phyloP scores from a whole-genome alignment of 2,329 filamentous ascomycete species.

The Pseudogymnoascus sp. region DNA sequence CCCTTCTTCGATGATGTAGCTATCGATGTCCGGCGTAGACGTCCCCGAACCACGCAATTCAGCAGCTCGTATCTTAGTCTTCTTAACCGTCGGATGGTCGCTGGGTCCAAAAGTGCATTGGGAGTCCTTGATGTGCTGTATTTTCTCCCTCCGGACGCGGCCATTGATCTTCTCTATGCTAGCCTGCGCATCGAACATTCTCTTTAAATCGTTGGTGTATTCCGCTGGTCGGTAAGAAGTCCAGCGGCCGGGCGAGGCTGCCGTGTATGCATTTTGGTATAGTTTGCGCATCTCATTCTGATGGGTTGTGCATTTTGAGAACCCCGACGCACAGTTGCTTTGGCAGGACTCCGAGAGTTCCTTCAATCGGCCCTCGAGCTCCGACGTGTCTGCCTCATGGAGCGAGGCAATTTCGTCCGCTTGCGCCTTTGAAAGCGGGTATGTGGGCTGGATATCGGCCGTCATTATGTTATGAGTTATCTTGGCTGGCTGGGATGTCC shows the following conservation, averaged over 20 bases:
- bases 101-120: not conserved
- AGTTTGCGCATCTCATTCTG: constrained; percentile 4
- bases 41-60: not conserved
- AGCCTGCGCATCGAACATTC: not conserved
- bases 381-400: constrained; percentile 1
- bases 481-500: not conserved
- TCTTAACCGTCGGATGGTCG: not conserved
- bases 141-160: not conserved
- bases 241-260: not conserved
- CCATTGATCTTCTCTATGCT: not conserved
- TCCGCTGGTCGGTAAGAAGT: not conserved
- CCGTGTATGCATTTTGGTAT: not conserved
- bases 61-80: not conserved
- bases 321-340: not conserved
- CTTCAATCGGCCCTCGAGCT: not conserved
- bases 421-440: not conserved
- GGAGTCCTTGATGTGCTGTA: not conserved
- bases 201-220: not conserved
- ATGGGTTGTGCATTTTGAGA: not conserved
- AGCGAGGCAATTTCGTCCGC: not conserved
- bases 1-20: not conserved
- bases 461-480: constrained; percentile 2
- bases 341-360: not conserved
- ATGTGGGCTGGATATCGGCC: not conserved
- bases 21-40: not conserved